Evolutionary conservation across 1,284 basidiomycete species (phyloP).

Genomic region (Rhizoctonia solani): DNA sequence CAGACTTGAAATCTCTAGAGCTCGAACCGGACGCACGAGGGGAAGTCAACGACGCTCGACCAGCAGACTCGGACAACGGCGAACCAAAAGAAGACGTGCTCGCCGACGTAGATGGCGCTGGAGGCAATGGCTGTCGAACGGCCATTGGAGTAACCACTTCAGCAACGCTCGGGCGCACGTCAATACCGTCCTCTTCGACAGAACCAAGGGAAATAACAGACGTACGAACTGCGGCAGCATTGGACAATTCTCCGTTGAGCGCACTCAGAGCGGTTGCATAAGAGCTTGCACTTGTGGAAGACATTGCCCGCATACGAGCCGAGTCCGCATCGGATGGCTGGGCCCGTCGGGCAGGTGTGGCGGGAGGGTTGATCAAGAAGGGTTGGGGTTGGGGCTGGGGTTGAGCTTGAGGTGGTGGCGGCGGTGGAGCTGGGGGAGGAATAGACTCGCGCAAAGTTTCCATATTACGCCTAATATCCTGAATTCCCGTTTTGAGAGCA

Average conservation of each 20-base stretch:
- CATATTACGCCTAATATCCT: conserved; percentile 24
- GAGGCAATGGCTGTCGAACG: conserved; percentile 16
- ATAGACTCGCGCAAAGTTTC: conserved; percentile 24
- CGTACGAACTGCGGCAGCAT: conserved; percentile 8
- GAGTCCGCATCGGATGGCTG: background rate
- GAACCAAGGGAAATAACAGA: conserved; percentile 30
- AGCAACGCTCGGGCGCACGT: conserved; percentile 26
- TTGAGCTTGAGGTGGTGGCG: background rate
- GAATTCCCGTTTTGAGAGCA: conserved; percentile 13
- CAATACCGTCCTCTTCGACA: conserved; percentile 28
- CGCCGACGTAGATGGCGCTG: conserved; percentile 6
- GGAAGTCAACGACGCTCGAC: conserved; percentile 9
- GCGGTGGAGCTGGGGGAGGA: conserved; percentile 3
- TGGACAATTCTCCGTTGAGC: conserved; percentile 28
- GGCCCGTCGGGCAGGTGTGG: conserved; percentile 5
- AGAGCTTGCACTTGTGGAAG: conserved; percentile 26
- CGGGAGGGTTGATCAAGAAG: background rate
- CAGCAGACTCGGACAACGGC: background rate
- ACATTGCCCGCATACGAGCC: conserved; percentile 21
- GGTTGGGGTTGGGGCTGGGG: no score
- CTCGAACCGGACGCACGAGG: conserved; percentile 4
- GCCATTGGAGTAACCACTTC: conserved; percentile 28
- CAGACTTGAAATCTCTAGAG: conserved; percentile 24
- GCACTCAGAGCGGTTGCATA: conserved; percentile 29
- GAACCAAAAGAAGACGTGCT: conserved; percentile 20